These are phyloP conservation scores for Candida labiduridarum DNA, from an alignment of 1,139 yeast species.

Conservation along the genomic window DNA sequence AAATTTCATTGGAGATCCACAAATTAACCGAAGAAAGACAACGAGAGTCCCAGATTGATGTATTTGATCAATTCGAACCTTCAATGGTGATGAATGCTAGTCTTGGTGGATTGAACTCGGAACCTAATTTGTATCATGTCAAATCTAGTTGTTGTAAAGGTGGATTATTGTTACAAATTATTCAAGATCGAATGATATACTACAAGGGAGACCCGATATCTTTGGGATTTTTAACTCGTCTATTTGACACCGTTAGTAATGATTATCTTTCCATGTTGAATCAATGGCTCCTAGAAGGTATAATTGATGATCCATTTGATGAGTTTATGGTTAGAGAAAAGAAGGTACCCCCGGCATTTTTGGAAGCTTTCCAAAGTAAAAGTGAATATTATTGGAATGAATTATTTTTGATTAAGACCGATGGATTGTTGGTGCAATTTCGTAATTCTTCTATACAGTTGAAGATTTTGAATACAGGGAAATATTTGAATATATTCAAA, in stretches of 20 bases:
- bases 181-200: slow-evolving; percentile 58
- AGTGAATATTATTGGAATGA: slow-evolving; percentile 88
- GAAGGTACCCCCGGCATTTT: slow-evolving; percentile 29
- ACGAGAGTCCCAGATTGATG: slow-evolving; percentile 2
- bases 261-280: slow-evolving; percentile 73
- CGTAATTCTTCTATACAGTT: slow-evolving; percentile 54
- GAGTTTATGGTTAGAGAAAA: slow-evolving; percentile 75
- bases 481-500: slow-evolving; percentile 72
- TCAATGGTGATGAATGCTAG: slow-evolving; percentile 39
- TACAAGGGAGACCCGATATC: slow-evolving; percentile 71
- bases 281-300: slow-evolving; percentile 77
- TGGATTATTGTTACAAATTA: slow-evolving; percentile 60
- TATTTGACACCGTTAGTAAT: slow-evolving; percentile 62
- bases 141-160: slow-evolving; percentile 65
- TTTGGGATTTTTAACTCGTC: slow-evolving; percentile 46
- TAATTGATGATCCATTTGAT: slow-evolving; percentile 73
- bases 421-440: slow-evolving; percentile 75
- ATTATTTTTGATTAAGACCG: slow-evolving; percentile 71
- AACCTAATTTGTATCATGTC: slow-evolving; percentile 22
- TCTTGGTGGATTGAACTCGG: slow-evolving; percentile 3
- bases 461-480: slow-evolving; percentile 81
- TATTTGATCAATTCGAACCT: slow-evolving; percentile 31
- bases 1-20: slow-evolving; percentile 51
- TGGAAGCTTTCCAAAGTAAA: slow-evolving; percentile 46
- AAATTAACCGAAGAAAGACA: slow-evolving; percentile 30